Conservation (phyloP, 192 early-diverging fungal species). For the Chytriomyces sp. region DNA sequence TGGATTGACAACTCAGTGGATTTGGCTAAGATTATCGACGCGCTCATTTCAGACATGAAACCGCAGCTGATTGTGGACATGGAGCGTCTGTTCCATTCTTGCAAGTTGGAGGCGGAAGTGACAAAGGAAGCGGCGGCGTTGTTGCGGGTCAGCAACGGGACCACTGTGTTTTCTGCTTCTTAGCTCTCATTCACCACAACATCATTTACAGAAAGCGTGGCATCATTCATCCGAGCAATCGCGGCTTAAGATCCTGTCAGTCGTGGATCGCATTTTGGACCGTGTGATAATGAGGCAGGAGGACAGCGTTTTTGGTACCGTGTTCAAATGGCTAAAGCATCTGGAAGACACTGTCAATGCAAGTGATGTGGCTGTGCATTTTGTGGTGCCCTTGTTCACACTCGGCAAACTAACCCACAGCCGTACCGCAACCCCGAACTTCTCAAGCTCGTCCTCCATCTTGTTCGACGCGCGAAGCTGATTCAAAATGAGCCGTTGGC, state of each 20-base stretch:
- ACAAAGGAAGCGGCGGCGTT: conserved; percentile 34
- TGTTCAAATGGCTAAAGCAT: conserved; percentile 38
- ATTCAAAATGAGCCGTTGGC: conserved; percentile 31
- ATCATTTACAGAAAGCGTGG: conserved; percentile 24
- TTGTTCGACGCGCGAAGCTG: conserved; percentile 25
- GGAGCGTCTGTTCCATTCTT: conserved; percentile 47
- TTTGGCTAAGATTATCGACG: conserved; percentile 16
- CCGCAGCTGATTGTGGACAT: conserved; percentile 34
- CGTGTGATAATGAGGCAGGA: conserved; percentile 35
- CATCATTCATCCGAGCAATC: conserved; percentile 26
- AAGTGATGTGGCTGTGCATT: not conserved
- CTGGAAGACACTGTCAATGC: conserved; percentile 39
- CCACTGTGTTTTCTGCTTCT: not conserved
- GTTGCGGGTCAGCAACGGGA: conserved; percentile 8
- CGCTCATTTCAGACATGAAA: conserved; percentile 27
- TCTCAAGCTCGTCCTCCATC: conserved; percentile 27
- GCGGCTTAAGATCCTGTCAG: conserved; percentile 29
- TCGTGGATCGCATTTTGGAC: conserved; percentile 41
- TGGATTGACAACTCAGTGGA: conserved; percentile 39
- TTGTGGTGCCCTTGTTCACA: not conserved
- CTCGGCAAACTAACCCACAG: not conserved
- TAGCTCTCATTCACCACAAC: not conserved
- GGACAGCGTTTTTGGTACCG: conserved; percentile 29
- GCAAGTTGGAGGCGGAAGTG: conserved; percentile 37
- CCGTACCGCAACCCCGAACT: conserved; percentile 19